Base-by-base conservation (phyloP, 306 rosid species). In the Cicer cuneatum region DNA sequence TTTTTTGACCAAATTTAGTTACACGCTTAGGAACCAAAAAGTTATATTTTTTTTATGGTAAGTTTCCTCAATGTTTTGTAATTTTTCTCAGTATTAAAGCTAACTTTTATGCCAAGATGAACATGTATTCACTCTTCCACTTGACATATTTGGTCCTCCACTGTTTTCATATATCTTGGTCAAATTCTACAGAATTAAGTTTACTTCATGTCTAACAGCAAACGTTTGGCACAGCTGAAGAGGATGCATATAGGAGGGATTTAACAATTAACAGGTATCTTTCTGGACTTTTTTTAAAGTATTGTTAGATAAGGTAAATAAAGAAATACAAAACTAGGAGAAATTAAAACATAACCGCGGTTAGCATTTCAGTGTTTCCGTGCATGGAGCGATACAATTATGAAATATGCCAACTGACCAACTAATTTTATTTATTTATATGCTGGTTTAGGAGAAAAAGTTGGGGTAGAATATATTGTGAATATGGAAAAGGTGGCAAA, bases 241-340 rank as follows among this genome's bases (percentile, higher is more conserved):
- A 91, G 82, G 98, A 93, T 91, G 97, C 98, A 2, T 88, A 88
- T 81, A 88, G 98, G 86, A 89, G 98, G 86, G 98, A 91, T 86
- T 83, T 93, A 80, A 93, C 97, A 56, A 93, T 93, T 65, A 93
- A 93, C 86, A 93, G 98, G 96, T 89, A 75, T 60, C 39, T 72
- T 69, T 82, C 43, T 78, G 57, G 57, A 19, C 47, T 48, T 13
- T 24, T 53, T 7, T 59, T 2, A 29, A 72, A 13, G 8, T n/a
- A 19, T 21, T 35, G 52, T 69, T 59, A 42, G 7, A 54, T 42
- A 14, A 40, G 14, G 40, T 37, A 71, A 41, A 40, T 19, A 40
- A 69, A 69, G 12, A 70, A 70, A 13, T 60, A 24, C 71, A 10
- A 39, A 58, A 60, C 57, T 48, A 29, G 15, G 57, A 21, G 21